Evolutionary conservation across 2,329 filamentous ascomycete genomes (phyloP), one percentile per base, ranked within the genome.

Genomic region (Fusarium succisae): DNA sequence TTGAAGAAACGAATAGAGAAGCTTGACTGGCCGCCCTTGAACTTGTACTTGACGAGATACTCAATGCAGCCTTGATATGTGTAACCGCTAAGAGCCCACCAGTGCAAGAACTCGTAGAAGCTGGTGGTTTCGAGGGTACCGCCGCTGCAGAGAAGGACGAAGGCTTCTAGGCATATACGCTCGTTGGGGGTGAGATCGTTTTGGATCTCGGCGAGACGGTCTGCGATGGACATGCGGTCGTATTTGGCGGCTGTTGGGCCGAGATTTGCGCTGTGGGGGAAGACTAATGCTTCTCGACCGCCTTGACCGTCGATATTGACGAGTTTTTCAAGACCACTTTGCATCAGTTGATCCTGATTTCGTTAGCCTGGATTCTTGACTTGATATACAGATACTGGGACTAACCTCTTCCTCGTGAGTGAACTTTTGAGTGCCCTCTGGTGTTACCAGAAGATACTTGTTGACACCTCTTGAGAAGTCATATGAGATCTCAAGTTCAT

Each of bases 71-170:
- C 82, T 22, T 79, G 75, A 59, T 83, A 86, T 10, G 79, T 81
- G 73, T 85, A 85, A 35, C 81, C 84, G 60, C 80, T 80, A 4
- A 85, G 76, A 14, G 82, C 86, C 85, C 82, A 87, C 85, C 85
- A 87, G 64, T 85, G 85, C 24, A 88, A 75, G 38, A 87, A 83
- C 60, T 88, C 85, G 54, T 84, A 83, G 65, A 87, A 85, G 28
- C 82, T 84, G 0, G 82, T 84, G 0, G 83, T 85, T 15, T 83
- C 81, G 1, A 86, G 80, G 0, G 82, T 85, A 0, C 78, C 83
- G 10, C 85, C 84, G 56, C 84, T 85, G 67, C 81, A 83, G 4
- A 86, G 81, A 0, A 85, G 77, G 1, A 87, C 76, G 17, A 85
- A 85, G 0, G 80, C 77, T 69, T 86, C 84, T 5, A 87, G 43